Evolutionary conservation across 169 alveolate genomes (phyloP).

Genomic region (Plasmodium fragile): DNA sequence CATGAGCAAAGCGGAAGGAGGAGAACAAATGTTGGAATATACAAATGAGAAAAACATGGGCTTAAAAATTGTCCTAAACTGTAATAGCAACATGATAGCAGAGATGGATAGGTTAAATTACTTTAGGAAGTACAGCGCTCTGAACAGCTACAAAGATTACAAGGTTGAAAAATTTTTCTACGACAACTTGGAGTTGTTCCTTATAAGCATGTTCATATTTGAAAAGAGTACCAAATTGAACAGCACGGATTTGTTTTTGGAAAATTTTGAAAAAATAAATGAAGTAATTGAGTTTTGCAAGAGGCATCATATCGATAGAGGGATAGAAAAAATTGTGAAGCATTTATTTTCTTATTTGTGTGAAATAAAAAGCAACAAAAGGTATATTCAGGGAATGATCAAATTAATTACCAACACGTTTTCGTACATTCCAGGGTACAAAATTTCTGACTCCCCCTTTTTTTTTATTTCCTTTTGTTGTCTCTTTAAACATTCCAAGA

Average conservation of each 20-base stretch:
- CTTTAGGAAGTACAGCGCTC: background rate
- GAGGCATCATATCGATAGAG: conserved; percentile 35
- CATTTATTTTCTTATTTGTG: conserved; percentile 52
- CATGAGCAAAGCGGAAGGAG: background rate
- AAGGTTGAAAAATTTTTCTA: conserved; percentile 37
- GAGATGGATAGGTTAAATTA: conserved; percentile 18
- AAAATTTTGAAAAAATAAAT: conserved; percentile 21
- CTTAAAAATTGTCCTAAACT: background rate
- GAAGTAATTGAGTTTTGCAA: conserved; percentile 60
- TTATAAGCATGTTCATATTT: conserved; percentile 48
- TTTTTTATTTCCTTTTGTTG: conserved; percentile 72
- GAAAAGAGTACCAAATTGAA: conserved; percentile 31
- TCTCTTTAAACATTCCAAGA: conserved; percentile 18
- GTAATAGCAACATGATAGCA: background rate
- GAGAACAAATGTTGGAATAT: background rate
- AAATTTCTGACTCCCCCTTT: conserved; percentile 27
- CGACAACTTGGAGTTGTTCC: conserved; percentile 32
- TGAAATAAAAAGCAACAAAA: conserved; percentile 46
- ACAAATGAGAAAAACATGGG: background rate
- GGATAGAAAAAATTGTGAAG: conserved; percentile 49
- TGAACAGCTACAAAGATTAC: conserved; percentile 20
- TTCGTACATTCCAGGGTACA: conserved; percentile 12
- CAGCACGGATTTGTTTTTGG: conserved; percentile 13
- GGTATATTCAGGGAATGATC: conserved; percentile 28
- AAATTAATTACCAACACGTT: conserved; percentile 38